phyloP scores from a whole-genome alignment of 2,329 filamentous ascomycete genomes.

The Teratosphaeriaceae sp. region DNA sequence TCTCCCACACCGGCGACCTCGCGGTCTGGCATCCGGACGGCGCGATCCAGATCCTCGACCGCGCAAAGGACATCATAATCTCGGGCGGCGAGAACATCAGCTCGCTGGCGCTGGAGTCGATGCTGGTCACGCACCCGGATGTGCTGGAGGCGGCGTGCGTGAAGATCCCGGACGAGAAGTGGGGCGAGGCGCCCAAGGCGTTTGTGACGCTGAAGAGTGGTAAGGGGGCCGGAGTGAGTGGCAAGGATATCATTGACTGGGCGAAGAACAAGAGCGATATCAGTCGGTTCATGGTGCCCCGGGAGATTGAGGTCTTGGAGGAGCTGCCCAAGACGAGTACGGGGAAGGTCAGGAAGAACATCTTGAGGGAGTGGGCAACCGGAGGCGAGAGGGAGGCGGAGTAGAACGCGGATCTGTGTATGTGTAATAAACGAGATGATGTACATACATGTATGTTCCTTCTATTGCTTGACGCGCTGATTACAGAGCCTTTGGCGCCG shows the following conservation, averaged over 20 bases:
- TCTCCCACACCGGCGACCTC: constrained; percentile 81
- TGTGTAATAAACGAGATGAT: no score
- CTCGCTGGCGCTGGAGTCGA: constrained; percentile 81
- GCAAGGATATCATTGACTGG: constrained; percentile 75
- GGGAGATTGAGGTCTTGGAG: constrained; percentile 67
- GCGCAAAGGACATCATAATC: constrained; percentile 97
- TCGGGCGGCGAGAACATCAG: constrained; percentile 97
- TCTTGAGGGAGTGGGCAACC: constrained; percentile 79
- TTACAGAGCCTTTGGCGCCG: no score
- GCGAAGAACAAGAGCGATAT: constrained; percentile 74
- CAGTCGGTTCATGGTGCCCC: constrained; percentile 80
- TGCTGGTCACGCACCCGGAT: constrained; percentile 81
- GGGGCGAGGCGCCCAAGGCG: constrained; percentile 94
- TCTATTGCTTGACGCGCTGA: no score
- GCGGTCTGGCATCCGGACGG: constrained; percentile 92
- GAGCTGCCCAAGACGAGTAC: constrained; percentile 97
- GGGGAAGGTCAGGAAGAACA: constrained; percentile 94
- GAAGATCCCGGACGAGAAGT: constrained; percentile 78
- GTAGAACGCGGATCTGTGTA: no score
- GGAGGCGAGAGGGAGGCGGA: constrained; percentile 35
- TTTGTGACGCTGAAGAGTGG: constrained; percentile 75
- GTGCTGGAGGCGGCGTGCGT: constrained; percentile 90
- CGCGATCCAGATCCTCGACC: constrained; percentile 83
- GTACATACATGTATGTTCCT: no score
- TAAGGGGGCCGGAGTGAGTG: constrained; percentile 44